A percentile compares a stretch with the other conserved stretches of the same genome.
Conservation (phyloP, 208 protist genomes). For the Crithidia thermophila region DNA sequence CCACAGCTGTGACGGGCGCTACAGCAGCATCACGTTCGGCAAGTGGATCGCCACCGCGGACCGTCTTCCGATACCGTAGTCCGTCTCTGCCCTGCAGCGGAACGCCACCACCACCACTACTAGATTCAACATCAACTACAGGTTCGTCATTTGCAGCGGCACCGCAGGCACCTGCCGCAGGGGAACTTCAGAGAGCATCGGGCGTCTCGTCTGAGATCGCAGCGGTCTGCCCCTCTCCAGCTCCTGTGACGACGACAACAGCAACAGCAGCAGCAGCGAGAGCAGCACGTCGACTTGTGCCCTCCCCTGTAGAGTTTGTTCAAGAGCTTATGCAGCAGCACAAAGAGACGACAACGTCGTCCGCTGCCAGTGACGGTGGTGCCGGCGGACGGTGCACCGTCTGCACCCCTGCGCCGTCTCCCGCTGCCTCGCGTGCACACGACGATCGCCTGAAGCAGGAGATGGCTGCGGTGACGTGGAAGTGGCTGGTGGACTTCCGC, state of each 20-base stretch:
- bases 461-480: conserved; percentile 32
- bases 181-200: too few species aligned
- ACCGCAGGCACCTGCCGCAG: too few species aligned
- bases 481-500: conserved; percentile 74
- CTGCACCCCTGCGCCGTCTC: background rate
- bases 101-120: background rate
- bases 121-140: background rate
- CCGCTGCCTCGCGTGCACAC: conserved; percentile 5
- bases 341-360: background rate
- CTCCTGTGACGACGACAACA: background rate
- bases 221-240: too few species aligned
- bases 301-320: conserved; percentile 30
- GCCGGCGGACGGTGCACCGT: background rate
- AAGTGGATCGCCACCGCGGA: conserved; percentile 38
- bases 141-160: too few species aligned
- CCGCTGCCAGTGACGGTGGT: background rate
- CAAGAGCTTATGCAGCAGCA: conserved; percentile 21
- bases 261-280: background rate
- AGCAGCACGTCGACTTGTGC: conserved; percentile 17
- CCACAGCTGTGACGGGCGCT: background rate
- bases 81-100: background rate
- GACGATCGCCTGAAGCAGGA: conserved; percentile 15
- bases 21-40: background rate
- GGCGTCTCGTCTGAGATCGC: too few species aligned
- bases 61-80: conserved; percentile 40